phyloP scores from a whole-genome alignment of 306 rosid genomes.

The Cyclanthera cordifolia region DNA sequence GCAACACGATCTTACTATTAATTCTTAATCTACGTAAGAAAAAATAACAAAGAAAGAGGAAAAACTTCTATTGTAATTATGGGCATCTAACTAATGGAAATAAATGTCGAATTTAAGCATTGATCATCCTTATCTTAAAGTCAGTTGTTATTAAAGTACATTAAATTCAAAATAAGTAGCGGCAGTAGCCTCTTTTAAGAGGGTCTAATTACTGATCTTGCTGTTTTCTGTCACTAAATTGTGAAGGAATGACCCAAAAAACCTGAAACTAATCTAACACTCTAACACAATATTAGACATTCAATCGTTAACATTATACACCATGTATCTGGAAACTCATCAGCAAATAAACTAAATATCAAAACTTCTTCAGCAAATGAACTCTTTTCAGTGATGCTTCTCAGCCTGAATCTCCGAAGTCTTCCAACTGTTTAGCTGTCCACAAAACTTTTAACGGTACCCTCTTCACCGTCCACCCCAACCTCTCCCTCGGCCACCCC shows the following conservation, averaged over 20 bases:
- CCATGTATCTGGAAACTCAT: slow-evolving; percentile 4
- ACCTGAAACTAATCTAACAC: slow-evolving; percentile 8
- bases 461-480: slow-evolving; percentile 77
- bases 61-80: neutral
- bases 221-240: neutral
- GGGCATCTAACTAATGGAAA: neutral
- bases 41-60: neutral
- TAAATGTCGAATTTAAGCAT: slow-evolving; percentile 7
- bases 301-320: slow-evolving; percentile 9
- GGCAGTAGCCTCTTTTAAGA: neutral
- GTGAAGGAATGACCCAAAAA: neutral
- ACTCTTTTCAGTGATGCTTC: neutral
- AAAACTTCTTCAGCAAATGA: slow-evolving; percentile 8
- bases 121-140: neutral
- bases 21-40: neutral
- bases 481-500: slow-evolving; percentile 64
- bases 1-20: too few species aligned
- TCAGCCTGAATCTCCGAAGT: neutral
- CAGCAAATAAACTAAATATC: neutral
- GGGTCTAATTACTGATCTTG: slow-evolving; percentile 1
- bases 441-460: slow-evolving; percentile 24
- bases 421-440: neutral
- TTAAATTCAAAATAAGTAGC: neutral
- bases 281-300: neutral
- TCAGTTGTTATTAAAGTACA: neutral